Base-by-base conservation (phyloP, 2,329 filamentous ascomycete species). In the Ophiocordyceps australis region DNA sequence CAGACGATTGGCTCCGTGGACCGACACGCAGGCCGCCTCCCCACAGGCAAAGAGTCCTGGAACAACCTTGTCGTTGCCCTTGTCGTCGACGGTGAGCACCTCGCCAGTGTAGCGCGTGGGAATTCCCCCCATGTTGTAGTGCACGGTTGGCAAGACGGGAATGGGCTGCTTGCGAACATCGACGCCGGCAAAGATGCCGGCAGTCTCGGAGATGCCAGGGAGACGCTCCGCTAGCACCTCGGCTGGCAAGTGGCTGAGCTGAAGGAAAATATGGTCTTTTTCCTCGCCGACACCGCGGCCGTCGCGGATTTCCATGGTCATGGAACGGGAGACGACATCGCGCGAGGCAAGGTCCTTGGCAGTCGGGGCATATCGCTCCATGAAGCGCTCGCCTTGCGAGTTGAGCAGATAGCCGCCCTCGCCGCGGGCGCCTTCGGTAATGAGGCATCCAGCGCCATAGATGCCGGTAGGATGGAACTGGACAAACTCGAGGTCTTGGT, bases 121-220 rank as follows among this genome's bases (percentile, higher is more conserved):
- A 41, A 98, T 94, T 67, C 89, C 86, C 56, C 86, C 86, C 89
- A 95, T 98, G 69, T 94, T 94, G 70, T 98, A 98, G 66, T 98
- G 85, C 39, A 94, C 86, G 23, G 86, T 95, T 30, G 86, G 86
- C 35, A 95, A 66, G 38, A 95, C 86, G 33, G 86, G 86, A 41
- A 95, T 95, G 37, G 86, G 86, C 59, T 94, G 80, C 65, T 93
- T 94, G 47, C 74, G 77, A 40, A 98, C 86, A 52, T 98, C 89
- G 42, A 98, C 85, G 59, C 89, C 86, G 32, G 86, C 69, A 57
- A 98, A 98, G 46, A 95, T 95, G 41, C 81, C 83, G 27, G 86
- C 89, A 18, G 89, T 98, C 65, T 98, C 89, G 20, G 86, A 94
- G 52, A 98, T 98, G 72, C 86, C 86, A 29, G 86, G 86, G 32